phyloP scores from a whole-genome alignment of 345 rosid genomes.

The Aurinia saxatilis region DNA sequence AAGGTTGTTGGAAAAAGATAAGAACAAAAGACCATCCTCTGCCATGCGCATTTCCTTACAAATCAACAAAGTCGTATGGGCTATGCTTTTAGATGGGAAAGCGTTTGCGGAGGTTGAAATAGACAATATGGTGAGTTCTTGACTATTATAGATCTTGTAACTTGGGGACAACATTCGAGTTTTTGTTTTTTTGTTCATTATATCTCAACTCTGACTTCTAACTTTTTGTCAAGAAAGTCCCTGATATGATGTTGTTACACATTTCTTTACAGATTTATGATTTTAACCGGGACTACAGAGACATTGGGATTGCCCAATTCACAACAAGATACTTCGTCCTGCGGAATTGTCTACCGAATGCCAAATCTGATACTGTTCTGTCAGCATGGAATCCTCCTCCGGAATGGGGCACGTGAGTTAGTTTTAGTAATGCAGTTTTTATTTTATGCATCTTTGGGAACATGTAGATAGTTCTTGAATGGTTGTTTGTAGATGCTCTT shows the following conservation, averaged over 20 bases:
- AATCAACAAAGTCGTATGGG: slow-evolving; percentile 85
- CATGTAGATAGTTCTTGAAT: background rate
- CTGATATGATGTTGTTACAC: slow-evolving; percentile 21
- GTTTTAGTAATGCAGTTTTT: background rate
- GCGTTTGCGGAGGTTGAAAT: slow-evolving; percentile 97
- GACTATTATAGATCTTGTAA: background rate
- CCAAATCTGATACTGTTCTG: slow-evolving; percentile 82
- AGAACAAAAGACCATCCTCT: slow-evolving; percentile 91
- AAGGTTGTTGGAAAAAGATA: slow-evolving; percentile 84
- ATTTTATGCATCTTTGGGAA: background rate
- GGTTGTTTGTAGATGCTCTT: background rate
- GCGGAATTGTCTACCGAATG: slow-evolving; percentile 72
- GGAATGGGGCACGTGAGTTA: slow-evolving; percentile 90
- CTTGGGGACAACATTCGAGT: no score
- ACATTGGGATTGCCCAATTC: slow-evolving; percentile 79
- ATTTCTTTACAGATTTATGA: slow-evolving; percentile 66
- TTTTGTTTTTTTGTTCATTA: no score
- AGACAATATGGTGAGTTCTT: slow-evolving; percentile 78
- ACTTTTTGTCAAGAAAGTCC: background rate
- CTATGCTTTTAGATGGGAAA: slow-evolving; percentile 96
- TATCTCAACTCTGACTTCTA: background rate
- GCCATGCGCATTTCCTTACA: slow-evolving; percentile 95
- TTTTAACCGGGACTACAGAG: slow-evolving; percentile 95
- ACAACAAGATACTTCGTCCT: slow-evolving; percentile 80
- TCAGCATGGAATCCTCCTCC: slow-evolving; percentile 98